Evolutionary conservation across 202 grass and related monocot genomes (phyloP).

Genomic region (Setaria viridis): DNA sequence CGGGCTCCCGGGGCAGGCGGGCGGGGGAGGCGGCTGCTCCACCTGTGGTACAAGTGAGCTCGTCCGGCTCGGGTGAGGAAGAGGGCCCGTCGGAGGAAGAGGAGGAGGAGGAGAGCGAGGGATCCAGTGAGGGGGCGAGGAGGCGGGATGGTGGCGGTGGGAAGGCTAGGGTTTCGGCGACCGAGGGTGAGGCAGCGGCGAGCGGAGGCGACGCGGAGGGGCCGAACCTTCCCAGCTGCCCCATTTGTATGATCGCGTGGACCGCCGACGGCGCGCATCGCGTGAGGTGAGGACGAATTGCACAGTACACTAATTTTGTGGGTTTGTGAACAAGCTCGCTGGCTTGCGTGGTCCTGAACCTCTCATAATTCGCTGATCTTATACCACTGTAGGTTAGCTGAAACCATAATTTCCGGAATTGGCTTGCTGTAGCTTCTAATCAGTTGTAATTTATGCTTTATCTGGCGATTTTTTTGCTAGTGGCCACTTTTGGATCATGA

Average conservation of each 20-base stretch:
- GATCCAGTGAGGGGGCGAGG: slow-evolving; percentile 17
- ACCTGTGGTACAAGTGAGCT: slow-evolving; percentile 20
- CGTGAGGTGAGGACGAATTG: slow-evolving; percentile 61
- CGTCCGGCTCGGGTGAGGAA: slow-evolving; percentile 25
- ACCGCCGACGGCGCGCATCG: slow-evolving; percentile 76
- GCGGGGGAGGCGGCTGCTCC: background rate
- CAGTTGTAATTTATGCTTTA: background rate
- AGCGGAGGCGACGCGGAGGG: slow-evolving; percentile 35
- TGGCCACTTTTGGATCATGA: background rate
- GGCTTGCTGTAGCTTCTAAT: slow-evolving; percentile 14
- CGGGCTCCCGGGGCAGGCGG: slow-evolving; percentile 13
- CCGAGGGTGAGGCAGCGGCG: background rate
- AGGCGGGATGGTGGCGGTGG: slow-evolving; percentile 18
- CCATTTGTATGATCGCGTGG: slow-evolving; percentile 80
- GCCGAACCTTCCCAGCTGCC: slow-evolving; percentile 56
- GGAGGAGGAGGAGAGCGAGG: slow-evolving; percentile 41
- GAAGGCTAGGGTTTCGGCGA: background rate
- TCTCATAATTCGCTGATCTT: background rate
- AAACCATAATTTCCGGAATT: background rate
- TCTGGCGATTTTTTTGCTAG: background rate
- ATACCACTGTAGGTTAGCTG: background rate
- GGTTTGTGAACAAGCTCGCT: background rate
- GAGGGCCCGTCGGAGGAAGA: background rate
- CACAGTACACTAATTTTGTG: background rate
- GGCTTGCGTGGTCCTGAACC: background rate